Evolutionary conservation across 108 stramenopile genomes (phyloP), one percentile per base, ranked within the genome.

Genomic region (Skeletonema tropicum): DNA sequence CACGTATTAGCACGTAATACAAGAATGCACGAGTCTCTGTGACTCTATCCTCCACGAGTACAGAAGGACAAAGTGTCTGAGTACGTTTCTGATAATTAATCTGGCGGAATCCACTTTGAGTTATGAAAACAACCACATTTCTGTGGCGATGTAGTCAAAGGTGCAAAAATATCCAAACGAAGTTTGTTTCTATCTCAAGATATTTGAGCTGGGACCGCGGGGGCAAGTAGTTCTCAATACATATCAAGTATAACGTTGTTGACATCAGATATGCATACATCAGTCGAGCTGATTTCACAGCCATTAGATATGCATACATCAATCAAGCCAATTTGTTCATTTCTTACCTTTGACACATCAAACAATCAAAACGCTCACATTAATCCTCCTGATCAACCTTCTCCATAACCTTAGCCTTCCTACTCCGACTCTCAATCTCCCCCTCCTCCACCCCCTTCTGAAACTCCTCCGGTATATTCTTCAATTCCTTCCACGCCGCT

Each of bases 401-500:
- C 25, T 90, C 78, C 83, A 92, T 89, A 31, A 60, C 55, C 83
- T 90, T 89, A 17, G 92, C 92, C 73, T 89, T 93, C 23, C 83
- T 73, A 17, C 87, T 64, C 57, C 85, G 72, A 7, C 85, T 86
- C 68, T 90, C 83, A 58, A 71, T 73, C 68, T 91, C 90, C 7
- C 89, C 90, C 73, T 92, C 91, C 57, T 90, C 86, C 45, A 91
- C 45, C 0, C 93, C 93, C 84, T 91, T 91, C 60, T 86, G 75
- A 79, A 94, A 94, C 57, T 92, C 91, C 55, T 90, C 85, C 10
- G 91, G 91, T 32, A 92, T 87, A 25, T 75, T 60, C 67, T 77
- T 83, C 38, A 87, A 46, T 30, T 83, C 87, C 25, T 74, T 41
- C 46, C 52, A 73, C 32, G 73, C 81, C 5, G 73, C 75, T 67